A percentile compares a stretch with the other conserved stretches of the same genome.
Conservation (phyloP, 495 filamentous ascomycete genomes). For the Penicillium desertorum region DNA sequence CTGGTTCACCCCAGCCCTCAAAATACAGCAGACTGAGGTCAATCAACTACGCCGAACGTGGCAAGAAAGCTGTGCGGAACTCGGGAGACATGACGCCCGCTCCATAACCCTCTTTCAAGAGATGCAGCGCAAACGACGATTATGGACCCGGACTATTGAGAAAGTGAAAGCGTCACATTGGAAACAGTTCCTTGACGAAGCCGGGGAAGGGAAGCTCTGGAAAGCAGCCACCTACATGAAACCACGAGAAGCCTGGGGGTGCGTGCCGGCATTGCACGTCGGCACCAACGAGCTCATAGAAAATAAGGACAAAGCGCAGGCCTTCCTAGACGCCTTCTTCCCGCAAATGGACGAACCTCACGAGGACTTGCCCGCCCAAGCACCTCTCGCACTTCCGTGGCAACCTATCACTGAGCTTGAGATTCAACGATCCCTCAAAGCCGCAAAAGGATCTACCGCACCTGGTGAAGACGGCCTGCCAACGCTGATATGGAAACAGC, state of each 20-base stretch:
- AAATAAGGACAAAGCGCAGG: conserved; percentile 27
- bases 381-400: conserved; percentile 19
- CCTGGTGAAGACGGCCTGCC: conserved; percentile 28
- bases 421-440: conserved; percentile 22
- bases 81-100: conserved; percentile 11
- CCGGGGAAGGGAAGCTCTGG: conserved; percentile 22
- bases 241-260: conserved; percentile 22
- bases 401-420: conserved; percentile 27
- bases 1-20: conserved; percentile 28
- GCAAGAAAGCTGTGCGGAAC: conserved; percentile 20
- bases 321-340: conserved; percentile 31
- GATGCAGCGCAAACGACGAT: conserved; percentile 17
- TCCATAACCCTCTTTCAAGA: conserved; percentile 10
- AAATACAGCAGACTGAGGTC: conserved; percentile 19
- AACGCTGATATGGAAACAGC: conserved; percentile 24
- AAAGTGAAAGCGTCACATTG: conserved; percentile 14
- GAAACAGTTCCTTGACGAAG: conserved; percentile 18
- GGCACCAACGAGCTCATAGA: conserved; percentile 13
- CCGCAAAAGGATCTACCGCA: conserved; percentile 24
- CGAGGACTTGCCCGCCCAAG: neutral
- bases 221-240: conserved; percentile 30
- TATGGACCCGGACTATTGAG: conserved; percentile 14
- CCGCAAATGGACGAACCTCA: conserved; percentile 21
- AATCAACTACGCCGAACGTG: conserved; percentile 22
- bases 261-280: conserved; percentile 18